Evolutionary conservation across 2,329 filamentous ascomycete species (phyloP).

Genomic region (Trematosphaeria pertusa): DNA sequence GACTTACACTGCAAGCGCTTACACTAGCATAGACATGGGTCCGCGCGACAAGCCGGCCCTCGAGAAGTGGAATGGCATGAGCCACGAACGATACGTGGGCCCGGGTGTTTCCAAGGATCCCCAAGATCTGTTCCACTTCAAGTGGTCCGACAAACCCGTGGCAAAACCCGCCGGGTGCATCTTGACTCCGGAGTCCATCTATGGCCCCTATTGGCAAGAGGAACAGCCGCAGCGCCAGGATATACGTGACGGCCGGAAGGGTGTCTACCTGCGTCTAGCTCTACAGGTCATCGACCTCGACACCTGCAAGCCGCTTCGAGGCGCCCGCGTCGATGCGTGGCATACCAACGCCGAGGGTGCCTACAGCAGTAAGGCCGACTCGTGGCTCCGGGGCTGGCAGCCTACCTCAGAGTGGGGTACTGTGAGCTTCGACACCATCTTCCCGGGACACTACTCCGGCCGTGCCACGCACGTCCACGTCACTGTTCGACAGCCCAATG

Average conservation of each 20-base stretch:
- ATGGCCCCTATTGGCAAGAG: conserved; percentile 45
- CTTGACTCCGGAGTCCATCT: conserved; percentile 24
- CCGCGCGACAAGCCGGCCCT: background rate
- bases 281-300: conserved; percentile 58
- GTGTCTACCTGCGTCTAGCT: conserved; percentile 56
- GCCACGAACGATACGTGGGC: conserved; percentile 3
- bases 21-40: background rate
- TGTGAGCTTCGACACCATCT: conserved; percentile 55
- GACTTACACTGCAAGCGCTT: background rate
- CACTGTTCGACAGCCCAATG: conserved; percentile 31
- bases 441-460: conserved; percentile 47
- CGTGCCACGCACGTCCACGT: conserved; percentile 30
- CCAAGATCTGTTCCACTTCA: conserved; percentile 4
- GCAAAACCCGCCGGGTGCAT: conserved; percentile 13
- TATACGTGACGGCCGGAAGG: conserved; percentile 53
- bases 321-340: conserved; percentile 59
- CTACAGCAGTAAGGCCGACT: conserved; percentile 9
- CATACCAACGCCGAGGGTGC: conserved; percentile 44
- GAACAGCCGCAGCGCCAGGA: conserved; percentile 58
- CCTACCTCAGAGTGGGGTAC: conserved; percentile 53
- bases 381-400: conserved; percentile 53
- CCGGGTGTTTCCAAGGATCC: background rate
- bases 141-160: background rate
- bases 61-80: conserved; percentile 1
- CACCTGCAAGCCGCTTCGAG: conserved; percentile 56